Evolutionary conservation across 306 rosid genomes (phyloP).

Genomic region (Dryas drummondii): DNA sequence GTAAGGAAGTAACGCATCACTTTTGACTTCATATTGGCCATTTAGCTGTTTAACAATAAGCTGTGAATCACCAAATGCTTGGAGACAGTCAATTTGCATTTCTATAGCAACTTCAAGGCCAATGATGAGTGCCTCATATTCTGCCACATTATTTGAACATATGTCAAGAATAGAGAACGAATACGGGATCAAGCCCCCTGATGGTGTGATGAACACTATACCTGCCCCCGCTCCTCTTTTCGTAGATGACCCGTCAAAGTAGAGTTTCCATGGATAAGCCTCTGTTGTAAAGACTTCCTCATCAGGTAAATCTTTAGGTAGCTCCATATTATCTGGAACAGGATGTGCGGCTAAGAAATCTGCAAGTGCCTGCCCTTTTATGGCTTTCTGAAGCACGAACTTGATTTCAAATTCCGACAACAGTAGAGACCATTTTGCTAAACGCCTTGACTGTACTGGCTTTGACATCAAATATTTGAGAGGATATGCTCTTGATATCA

Average conservation of each 20-base stretch:
- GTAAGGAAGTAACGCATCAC: too few species aligned
- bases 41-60: background rate
- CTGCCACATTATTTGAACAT: background rate
- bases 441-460: too few species aligned
- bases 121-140: background rate
- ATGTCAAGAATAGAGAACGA: background rate
- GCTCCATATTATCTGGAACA: background rate
- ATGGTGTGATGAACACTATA: background rate
- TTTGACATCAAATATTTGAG: too few species aligned
- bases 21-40: background rate
- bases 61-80: background rate
- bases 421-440: too few species aligned
- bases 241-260: background rate
- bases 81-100: background rate
- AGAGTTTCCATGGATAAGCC: background rate
- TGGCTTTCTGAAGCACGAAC: background rate
- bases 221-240: background rate
- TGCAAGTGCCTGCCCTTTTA: background rate
- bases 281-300: background rate
- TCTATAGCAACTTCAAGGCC: background rate
- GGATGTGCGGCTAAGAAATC: background rate
- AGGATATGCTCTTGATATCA: too few species aligned
- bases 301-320: background rate
- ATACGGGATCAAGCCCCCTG: background rate
- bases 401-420: background rate